Conservation (phyloP, 176 grass and related monocot species). For the Lolium multiflorum region DNA sequence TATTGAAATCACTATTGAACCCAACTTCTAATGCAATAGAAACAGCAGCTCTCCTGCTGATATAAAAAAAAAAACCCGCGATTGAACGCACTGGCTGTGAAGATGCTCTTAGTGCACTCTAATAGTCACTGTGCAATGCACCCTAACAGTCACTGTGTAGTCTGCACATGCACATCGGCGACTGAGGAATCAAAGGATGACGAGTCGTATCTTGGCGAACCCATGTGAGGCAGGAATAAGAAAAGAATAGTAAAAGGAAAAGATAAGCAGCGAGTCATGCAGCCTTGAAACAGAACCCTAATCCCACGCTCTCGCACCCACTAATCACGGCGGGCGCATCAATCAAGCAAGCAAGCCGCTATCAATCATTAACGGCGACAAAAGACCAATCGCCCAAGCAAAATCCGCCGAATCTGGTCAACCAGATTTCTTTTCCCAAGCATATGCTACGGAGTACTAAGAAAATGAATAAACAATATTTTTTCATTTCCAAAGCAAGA, state of each 20-base stretch:
- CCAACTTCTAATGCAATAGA: too few species aligned
- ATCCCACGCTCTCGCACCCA: constrained; percentile 9
- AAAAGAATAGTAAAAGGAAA: neutral
- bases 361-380: constrained; percentile 28
- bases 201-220: neutral
- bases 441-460: neutral
- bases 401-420: constrained; percentile 24
- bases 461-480: neutral
- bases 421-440: neutral
- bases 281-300: neutral
- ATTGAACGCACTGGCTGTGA: too few species aligned
- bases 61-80: too few species aligned
- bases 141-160: too few species aligned
- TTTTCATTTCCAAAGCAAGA: neutral
- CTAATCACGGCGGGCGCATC: constrained; percentile 21
- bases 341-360: neutral
- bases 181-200: neutral
- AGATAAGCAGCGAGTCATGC: neutral
- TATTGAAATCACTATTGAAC: too few species aligned
- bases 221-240: neutral
- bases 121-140: too few species aligned
- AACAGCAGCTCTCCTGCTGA: too few species aligned
- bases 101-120: too few species aligned
- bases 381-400: constrained; percentile 2
- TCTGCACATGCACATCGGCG: too few species aligned